These are phyloP conservation scores for Hypocreales sp. DNA, from an alignment of 2,329 filamentous ascomycete species.

Conservation along the genomic window DNA sequence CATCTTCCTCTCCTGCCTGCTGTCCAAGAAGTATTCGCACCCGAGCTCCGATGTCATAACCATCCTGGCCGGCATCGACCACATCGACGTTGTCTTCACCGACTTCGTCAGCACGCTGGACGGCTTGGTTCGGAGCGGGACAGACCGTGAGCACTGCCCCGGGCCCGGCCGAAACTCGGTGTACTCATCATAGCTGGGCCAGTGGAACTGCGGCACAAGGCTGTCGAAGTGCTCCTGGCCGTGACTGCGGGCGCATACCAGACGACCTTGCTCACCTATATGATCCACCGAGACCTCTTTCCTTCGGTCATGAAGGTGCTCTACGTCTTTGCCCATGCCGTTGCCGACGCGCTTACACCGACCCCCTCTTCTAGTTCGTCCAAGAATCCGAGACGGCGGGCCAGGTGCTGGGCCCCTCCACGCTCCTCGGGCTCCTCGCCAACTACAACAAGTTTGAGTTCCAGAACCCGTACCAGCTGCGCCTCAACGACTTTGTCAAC, in stretches of 20 bases:
- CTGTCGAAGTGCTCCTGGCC: conserved; percentile 66
- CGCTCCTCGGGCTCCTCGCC: conserved; percentile 70
- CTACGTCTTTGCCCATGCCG: too few relatives aligned
- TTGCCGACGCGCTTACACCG: too few relatives aligned
- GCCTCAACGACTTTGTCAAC: conserved; percentile 91
- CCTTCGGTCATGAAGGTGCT: conserved; percentile 82
- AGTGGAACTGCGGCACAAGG: conserved; percentile 66
- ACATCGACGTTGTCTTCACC: conserved; percentile 73
- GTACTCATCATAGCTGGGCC: conserved; percentile 1
- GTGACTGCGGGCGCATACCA: conserved; percentile 90
- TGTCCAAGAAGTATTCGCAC: conserved; percentile 86
- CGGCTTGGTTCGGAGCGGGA: conserved; percentile 62
- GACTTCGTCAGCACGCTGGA: conserved; percentile 80
- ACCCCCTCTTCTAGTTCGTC: conserved; percentile 43
- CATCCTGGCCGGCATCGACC: conserved; percentile 74
- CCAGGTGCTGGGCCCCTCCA: conserved; percentile 58
- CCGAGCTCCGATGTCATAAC: conserved; percentile 90
- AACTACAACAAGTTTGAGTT: conserved; percentile 99
- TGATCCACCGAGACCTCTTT: conserved; percentile 88
- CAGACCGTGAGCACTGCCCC: conserved; percentile 38
- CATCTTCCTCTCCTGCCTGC: conserved; percentile 66
- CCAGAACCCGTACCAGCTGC: conserved; percentile 86
- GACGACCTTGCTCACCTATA: conserved; percentile 85
- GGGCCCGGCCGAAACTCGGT: neutral
- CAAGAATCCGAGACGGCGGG: conserved; percentile 57